phyloP scores from a whole-genome alignment of 1,284 basidiomycete species.

The Heimioporus retisporus region DNA sequence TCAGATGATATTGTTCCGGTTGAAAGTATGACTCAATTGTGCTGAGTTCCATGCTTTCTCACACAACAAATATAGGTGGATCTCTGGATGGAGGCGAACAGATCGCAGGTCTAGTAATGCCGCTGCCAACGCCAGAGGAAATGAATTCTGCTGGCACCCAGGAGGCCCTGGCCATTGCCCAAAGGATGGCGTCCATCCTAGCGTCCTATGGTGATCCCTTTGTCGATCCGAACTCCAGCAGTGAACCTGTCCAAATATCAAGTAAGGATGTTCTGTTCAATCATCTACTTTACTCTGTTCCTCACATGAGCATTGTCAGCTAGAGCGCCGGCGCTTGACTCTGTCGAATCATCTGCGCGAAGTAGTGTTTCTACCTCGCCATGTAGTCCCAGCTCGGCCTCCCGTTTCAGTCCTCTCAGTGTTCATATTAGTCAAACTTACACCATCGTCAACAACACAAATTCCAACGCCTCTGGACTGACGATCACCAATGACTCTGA shows the following conservation, averaged over 20 bases:
- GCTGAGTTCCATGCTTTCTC: neutral
- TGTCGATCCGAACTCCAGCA: too few relatives aligned
- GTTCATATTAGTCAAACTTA: slow-evolving; percentile 12
- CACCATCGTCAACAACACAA: slow-evolving; percentile 13
- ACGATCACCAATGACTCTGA: slow-evolving; percentile 20
- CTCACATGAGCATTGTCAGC: neutral
- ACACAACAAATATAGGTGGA: slow-evolving; percentile 6
- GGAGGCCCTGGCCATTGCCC: slow-evolving; percentile 5
- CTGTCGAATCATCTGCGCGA: neutral
- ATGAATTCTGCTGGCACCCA: neutral
- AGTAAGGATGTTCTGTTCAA: neutral
- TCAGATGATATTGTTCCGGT: slow-evolving; percentile 8
- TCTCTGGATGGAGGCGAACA: neutral
- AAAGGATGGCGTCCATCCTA: slow-evolving; percentile 6
- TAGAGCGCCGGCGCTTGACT: neutral
- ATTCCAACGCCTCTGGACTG: neutral
- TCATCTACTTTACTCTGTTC: neutral
- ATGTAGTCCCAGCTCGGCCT: slow-evolving; percentile 11
- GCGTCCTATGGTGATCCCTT: neutral
- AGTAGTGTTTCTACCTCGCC: slow-evolving; percentile 11
- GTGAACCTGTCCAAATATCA: slow-evolving; percentile 6
- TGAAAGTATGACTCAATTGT: slow-evolving; percentile 13
- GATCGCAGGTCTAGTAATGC: too few relatives aligned
- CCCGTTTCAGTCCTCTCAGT: slow-evolving; percentile 7
- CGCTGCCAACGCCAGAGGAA: too few relatives aligned